Conservation (phyloP, 2,329 filamentous ascomycete genomes). For the Boeremia lycopersici region DNA sequence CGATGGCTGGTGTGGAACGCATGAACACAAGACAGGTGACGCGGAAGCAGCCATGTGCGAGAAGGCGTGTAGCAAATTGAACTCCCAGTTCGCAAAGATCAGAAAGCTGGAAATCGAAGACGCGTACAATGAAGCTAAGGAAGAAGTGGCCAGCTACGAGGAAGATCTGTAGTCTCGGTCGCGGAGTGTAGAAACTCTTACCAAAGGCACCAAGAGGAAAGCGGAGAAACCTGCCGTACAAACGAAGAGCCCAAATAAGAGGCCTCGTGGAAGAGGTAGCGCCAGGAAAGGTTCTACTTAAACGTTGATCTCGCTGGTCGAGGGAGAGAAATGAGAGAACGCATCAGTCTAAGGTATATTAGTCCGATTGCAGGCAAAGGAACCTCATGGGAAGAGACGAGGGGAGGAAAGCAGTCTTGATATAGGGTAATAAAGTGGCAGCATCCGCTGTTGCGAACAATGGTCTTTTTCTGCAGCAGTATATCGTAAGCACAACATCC, state of each 20-base stretch:
- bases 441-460: no score
- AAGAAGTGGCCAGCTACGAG: background rate
- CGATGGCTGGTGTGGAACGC: slow-evolving; percentile 19
- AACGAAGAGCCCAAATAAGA: background rate
- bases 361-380: no score
- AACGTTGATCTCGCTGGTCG: no score
- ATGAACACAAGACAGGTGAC: slow-evolving; percentile 12
- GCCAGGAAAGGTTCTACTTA: background rate
- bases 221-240: background rate
- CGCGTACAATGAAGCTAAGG: background rate
- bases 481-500: no score
- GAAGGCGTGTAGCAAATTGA: background rate
- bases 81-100: background rate
- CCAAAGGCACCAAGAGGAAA: background rate
- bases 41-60: slow-evolving; percentile 7
- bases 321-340: no score
- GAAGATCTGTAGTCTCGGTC: background rate
- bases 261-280: background rate
- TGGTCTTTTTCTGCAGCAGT: no score
- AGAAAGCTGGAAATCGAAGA: background rate
- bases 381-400: no score
- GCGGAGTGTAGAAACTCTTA: background rate
- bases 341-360: no score
- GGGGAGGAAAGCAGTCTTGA: no score
- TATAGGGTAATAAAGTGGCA: no score